Percentiles rank a stretch among this genome's conserved stretches.
These are phyloP conservation scores for Xylariaceae sp. DNA, from an alignment of 2,329 filamentous ascomycete species.

Conservation along the genomic window DNA sequence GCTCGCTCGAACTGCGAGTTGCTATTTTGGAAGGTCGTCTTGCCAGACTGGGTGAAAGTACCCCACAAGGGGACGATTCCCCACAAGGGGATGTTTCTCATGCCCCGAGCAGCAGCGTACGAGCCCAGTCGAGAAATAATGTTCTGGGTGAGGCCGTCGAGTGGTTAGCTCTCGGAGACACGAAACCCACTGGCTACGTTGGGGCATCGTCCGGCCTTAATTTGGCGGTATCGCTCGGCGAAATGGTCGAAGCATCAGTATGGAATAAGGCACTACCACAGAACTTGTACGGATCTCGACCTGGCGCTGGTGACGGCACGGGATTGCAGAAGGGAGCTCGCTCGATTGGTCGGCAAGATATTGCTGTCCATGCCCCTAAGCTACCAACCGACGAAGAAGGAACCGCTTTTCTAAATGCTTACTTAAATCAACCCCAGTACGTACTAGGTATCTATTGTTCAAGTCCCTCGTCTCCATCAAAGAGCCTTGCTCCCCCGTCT, in stretches of 20 bases:
- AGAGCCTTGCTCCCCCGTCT: neutral
- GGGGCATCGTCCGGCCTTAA: slow-evolving; percentile 45
- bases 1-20: slow-evolving; percentile 38
- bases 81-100: slow-evolving; percentile 14
- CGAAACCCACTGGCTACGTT: slow-evolving; percentile 44
- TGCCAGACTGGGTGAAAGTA: slow-evolving; percentile 11
- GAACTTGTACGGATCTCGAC: slow-evolving; percentile 12
- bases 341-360: slow-evolving; percentile 36
- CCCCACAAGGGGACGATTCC: neutral
- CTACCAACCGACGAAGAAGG: slow-evolving; percentile 43
- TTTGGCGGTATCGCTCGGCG: slow-evolving; percentile 44
- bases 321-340: slow-evolving; percentile 7
- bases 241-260: slow-evolving; percentile 49
- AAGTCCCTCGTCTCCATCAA: neutral
- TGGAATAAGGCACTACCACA: slow-evolving; percentile 45
- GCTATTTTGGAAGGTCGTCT: slow-evolving; percentile 36
- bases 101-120: slow-evolving; percentile 8
- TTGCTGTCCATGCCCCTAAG: slow-evolving; percentile 39
- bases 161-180: slow-evolving; percentile 40
- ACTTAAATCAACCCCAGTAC: slow-evolving; percentile 40
- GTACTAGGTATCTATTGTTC: neutral
- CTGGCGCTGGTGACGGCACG: slow-evolving; percentile 8
- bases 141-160: slow-evolving; percentile 41
- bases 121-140: slow-evolving; percentile 21
- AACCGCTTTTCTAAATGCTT: slow-evolving; percentile 38